Evolutionary conservation across 768 basidiomycete species (phyloP), one percentile per base, ranked within the genome.

Genomic region (Rhizopogon rudus): DNA sequence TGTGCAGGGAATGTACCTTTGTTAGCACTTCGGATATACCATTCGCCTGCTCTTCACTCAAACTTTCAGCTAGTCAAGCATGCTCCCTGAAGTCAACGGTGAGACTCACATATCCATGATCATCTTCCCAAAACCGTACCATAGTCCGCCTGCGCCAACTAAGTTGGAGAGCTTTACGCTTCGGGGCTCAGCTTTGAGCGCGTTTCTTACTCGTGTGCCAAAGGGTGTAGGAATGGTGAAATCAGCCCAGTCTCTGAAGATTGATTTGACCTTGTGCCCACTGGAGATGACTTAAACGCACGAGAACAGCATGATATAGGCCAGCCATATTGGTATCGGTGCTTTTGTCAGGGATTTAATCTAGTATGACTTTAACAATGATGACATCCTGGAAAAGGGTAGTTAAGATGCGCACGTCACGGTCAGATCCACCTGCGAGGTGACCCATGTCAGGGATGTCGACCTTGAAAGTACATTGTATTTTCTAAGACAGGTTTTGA

Each of bases 101-200:
- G 35, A 9, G 12, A 65, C 80, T 63, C 64, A 92, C 93, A 96
- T 82, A 52, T 87, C 86, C 75, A 87, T 88, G 57, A 96, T 84
- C 59, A 84, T 83, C 67, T 86, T 86, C 13, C 94, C 94, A 68
- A 94, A 94, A 3, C 87, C 88, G 68, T 97, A 98, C 94, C 95
- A 98, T 62, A 84, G 72, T 2, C 92, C 91, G 2, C 91, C 91
- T 10, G 87, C 85, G 7, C 94, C 95, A 8, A 96, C 92, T 7
- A 95, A 82, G 43, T 79, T 80, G 9, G 90, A 83, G 6, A 98
- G 77, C 57, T 83, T 86, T 52, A 98, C 94, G 60, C 88, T 91
- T 20, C 83, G 81, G 9, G 95, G 79, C 53, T 96, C 93, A 17
- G 95, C 94, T 63, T 87, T 91, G 51, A 98, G 77, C 1, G 94